Base-by-base conservation (phyloP, 140 eudicot genomes). In the Oenanthe javanica region DNA sequence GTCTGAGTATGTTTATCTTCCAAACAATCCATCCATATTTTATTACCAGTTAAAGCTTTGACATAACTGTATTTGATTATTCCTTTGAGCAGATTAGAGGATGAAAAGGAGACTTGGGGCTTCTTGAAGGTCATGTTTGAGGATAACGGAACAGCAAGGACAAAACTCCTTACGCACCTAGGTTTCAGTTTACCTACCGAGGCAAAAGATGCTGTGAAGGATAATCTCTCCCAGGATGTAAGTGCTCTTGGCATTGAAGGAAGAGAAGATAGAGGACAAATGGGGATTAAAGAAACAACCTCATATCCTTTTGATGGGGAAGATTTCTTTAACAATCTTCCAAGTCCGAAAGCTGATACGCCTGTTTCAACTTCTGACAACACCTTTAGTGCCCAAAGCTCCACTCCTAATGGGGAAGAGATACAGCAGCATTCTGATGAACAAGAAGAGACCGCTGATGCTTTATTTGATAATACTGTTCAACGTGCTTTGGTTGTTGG, bases 401-500 rank as follows among this genome's bases (percentile, higher is more conserved):
- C 83, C 23, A 88, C 50, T 82, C 82, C 85, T 9, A 47, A 48
- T 71, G 85, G 78, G 79, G 90, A 91, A 55, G 91, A 87, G 55
- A 48, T 82, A 43, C 74, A 83, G 21, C 84, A 73, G 54, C 93
- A 91, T 80, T 43, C 75, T 47, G 92, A 91, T 61, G 90, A 57
- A 59, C 86, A 79, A 51, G 93, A 82, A 76, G 98, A 86, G 72
- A 66, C 69, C 76, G 57, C 84, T 43, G 97, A 95, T 57, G 79
- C 87, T 61, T 85, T 88, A 19, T 87, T 93, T 87, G 92, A 96
- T 71, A 96, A 91, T 57, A 92, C 96, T 76, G 92, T 96, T 69
- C 99, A 96, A 81, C 91, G 88, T 57, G 99, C 99, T 64, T 87
- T 96, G 85, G 97, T 93, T 77, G 97, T 93, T 84, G 98, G 98